Conservation (phyloP, 768 basidiomycete genomes). For the Calocybe indica region DNA sequence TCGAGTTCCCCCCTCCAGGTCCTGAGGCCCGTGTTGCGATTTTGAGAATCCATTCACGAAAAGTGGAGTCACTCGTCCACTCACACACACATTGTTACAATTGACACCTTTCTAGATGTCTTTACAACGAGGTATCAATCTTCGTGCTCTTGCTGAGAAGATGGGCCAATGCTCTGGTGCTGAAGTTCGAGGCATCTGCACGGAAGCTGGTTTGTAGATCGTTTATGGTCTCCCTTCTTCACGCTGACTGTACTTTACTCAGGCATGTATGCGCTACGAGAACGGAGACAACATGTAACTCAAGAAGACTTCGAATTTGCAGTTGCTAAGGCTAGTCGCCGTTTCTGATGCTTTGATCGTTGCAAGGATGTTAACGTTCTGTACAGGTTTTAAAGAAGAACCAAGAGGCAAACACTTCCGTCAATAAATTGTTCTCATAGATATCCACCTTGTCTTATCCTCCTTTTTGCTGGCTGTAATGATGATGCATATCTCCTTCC, state of each 20-base stretch:
- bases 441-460: conserved; percentile 7
- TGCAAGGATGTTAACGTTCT: conserved; percentile 3
- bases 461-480: conserved; percentile 8
- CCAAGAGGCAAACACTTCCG: conserved; percentile 90
- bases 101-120: conserved; percentile 65
- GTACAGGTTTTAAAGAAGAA: conserved; percentile 86
- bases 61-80: conserved; percentile 38
- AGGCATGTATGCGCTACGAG: conserved; percentile 97
- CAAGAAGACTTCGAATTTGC: conserved; percentile 99
- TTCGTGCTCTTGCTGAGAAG: conserved; percentile 94
- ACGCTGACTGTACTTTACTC: conserved; percentile 1
- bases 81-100: background rate
- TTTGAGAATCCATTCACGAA: conserved; percentile 92
- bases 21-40: conserved; percentile 98
- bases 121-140: conserved; percentile 93
- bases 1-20: conserved; percentile 97
- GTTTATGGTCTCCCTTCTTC: background rate
- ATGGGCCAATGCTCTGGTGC: conserved; percentile 99
- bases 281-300: conserved; percentile 93
- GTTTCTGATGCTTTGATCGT: conserved; percentile 5
- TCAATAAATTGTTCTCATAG: conserved; percentile 91
- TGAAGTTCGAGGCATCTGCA: conserved; percentile 95
- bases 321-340: conserved; percentile 71
- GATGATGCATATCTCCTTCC: background rate
- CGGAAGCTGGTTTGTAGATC: conserved; percentile 73